Conservation (phyloP, 352 stramenopile species). For the Blastocystis sp. region DNA sequence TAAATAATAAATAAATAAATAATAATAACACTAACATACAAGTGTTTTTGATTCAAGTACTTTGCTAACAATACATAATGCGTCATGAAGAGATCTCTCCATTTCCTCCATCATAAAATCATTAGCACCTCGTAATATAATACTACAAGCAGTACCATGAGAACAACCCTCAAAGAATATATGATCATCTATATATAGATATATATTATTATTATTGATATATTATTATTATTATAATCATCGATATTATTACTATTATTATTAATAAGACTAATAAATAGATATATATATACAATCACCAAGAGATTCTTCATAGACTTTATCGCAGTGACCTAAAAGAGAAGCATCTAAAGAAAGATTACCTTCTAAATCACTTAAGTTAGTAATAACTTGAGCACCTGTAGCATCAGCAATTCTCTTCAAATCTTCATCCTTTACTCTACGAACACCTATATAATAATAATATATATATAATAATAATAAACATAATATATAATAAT, state of each 20-base stretch:
- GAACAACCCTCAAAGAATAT: slow-evolving; percentile 88
- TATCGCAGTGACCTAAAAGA: slow-evolving; percentile 68
- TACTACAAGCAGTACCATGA: slow-evolving; percentile 62
- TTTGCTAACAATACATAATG: slow-evolving; percentile 94
- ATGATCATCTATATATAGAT: slow-evolving; percentile 67
- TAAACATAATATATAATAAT: too few species aligned
- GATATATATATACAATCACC: slow-evolving; percentile 54
- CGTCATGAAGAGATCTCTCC: slow-evolving; percentile 92
- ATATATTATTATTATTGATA: too few species aligned
- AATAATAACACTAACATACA: too few species aligned
- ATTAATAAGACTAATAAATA: too few species aligned
- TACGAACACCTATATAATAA: slow-evolving; percentile 77
- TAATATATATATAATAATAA: too few species aligned
- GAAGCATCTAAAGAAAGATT: slow-evolving; percentile 79
- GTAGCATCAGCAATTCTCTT: slow-evolving; percentile 91
- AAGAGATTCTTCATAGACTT: slow-evolving; percentile 80
- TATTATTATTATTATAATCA: too few species aligned
- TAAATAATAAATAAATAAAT: too few species aligned
- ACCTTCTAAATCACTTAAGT: slow-evolving; percentile 91
- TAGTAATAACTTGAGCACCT: slow-evolving; percentile 69
- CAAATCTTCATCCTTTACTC: slow-evolving; percentile 91
- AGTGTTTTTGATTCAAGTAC: slow-evolving; percentile 97
- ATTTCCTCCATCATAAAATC: slow-evolving; percentile 98
- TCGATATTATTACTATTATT: too few species aligned
- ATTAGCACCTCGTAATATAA: slow-evolving; percentile 93